Evolutionary conservation across 1,284 basidiomycete genomes (phyloP), one percentile per base, ranked within the genome.

Genomic region (Leccinum angustisporum): DNA sequence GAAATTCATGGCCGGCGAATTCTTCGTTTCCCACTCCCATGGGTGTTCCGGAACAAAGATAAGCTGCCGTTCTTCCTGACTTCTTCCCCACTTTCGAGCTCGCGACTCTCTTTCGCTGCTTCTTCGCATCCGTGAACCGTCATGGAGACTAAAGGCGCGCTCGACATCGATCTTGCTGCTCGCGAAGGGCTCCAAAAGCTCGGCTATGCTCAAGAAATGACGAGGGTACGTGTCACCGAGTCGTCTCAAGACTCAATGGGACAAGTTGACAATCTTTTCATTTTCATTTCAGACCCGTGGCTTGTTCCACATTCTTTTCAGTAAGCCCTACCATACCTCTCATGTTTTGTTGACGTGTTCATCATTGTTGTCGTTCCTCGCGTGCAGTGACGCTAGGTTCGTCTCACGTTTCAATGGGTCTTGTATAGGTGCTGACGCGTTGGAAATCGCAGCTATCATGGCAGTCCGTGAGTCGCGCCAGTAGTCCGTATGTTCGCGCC

Each of bases 131-230:
- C 2, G 21, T 5, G n/a, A 21, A 43, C 40, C 40, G 36, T 40
- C 21, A 64, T 73, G 72, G 57, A 1, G 25, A 38, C 54, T 1
- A 54, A 63, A 11, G 61, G 61, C 3, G 10, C 5, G 2, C 7
- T 59, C 34, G 69, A 73, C 51, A 21, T 54, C 13, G 75, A 75
- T 52, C 30, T 64, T 2, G 65, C 57, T n/a, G 70, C 76, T 36
- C 66, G 63, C 5, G 65, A 77, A 60, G 77, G 76, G 27, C 68
- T 83, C 21, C 72, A 82, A 66, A 76, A 78, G 58, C 72, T 84
- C 40, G 83, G 82, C 2, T 84, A 84, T 68, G 73, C 75, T 58
- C 81, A 84, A 62, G 81, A 83, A 64, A 74, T 84, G 67, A 76
- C 77, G 1, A 74, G 83, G 62, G 83, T 83, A 62, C 16, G 77